A percentile compares a stretch with the other conserved stretches of the same genome.
Evolutionary conservation across 78 protist genomes (phyloP).

Genomic region (Dictyostelium firmibasis): DNA sequence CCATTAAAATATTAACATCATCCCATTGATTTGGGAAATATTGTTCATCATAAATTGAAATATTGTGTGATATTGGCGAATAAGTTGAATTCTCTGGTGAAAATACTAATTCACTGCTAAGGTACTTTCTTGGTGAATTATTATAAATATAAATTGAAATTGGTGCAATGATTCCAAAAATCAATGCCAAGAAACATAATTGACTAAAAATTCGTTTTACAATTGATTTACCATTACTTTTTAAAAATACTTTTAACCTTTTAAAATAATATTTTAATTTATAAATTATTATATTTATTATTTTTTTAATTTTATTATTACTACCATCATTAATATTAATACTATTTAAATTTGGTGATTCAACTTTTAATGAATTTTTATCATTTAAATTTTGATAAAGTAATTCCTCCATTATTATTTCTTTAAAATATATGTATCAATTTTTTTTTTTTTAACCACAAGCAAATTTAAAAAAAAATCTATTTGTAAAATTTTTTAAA

Average conservation of each 20-base stretch:
- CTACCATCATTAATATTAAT: not conserved
- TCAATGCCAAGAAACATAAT: not conserved
- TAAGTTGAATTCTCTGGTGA: not conserved
- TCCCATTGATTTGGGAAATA: not conserved
- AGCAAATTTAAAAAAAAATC: too few relatives aligned
- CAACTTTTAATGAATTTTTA: not conserved
- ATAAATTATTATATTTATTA: not conserved
- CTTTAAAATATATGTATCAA: too few relatives aligned
- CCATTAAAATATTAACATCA: conserved; percentile 14
- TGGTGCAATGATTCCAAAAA: not conserved
- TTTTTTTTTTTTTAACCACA: too few relatives aligned
- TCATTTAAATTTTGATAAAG: not conserved
- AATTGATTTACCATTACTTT: not conserved
- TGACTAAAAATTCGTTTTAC: not conserved
- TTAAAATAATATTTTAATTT: not conserved
- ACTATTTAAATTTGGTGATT: not conserved
- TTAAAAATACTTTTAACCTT: not conserved
- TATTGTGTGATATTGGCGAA: not conserved
- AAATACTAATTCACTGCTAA: not conserved
- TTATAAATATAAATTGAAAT: conserved; percentile 14
- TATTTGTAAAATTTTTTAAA: too few relatives aligned
- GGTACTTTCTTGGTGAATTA: conserved; percentile 45
- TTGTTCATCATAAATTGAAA: conserved; percentile 1
- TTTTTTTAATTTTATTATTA: not conserved
- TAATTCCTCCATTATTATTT: not conserved